phyloP scores from a whole-genome alignment of 495 filamentous ascomycete species.

The Aspergillus sclerotioniger region DNA sequence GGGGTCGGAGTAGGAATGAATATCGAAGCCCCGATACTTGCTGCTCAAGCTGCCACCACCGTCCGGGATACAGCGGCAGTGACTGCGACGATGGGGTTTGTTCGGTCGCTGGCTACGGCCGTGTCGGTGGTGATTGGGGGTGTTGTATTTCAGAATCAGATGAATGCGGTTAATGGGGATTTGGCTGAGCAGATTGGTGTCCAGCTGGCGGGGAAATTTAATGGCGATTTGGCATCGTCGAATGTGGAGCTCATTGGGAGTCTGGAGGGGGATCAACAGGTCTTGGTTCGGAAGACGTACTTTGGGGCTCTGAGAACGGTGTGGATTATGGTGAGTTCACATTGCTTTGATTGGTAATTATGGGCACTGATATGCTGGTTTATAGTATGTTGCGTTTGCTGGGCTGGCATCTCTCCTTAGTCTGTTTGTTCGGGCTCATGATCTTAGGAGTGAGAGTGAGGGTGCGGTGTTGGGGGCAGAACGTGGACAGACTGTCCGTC shows the following conservation, averaged over 20 bases:
- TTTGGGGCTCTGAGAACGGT: neutral
- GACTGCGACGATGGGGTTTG: too few species aligned
- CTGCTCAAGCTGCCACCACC: too few species aligned
- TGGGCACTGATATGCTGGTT: neutral
- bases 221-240: neutral
- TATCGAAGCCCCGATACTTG: constrained; percentile 23
- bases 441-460: constrained; percentile 4
- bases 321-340: constrained; percentile 4
- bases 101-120: constrained; percentile 1
- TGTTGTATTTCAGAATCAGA: constrained; percentile 5
- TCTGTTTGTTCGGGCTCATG: neutral
- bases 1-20: constrained; percentile 20
- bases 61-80: too few species aligned
- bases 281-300: constrained; percentile 1
- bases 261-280: neutral
- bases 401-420: neutral
- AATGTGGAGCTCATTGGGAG: neutral
- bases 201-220: neutral
- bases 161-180: neutral
- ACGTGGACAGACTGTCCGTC: neutral
- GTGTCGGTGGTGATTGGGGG: constrained; percentile 10
- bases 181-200: neutral
- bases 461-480: neutral
- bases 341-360: neutral
- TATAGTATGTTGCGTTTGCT: constrained; percentile 8